Evolutionary conservation across 176 grass and related monocot species (phyloP).

Genomic region (Carex littledalei): DNA sequence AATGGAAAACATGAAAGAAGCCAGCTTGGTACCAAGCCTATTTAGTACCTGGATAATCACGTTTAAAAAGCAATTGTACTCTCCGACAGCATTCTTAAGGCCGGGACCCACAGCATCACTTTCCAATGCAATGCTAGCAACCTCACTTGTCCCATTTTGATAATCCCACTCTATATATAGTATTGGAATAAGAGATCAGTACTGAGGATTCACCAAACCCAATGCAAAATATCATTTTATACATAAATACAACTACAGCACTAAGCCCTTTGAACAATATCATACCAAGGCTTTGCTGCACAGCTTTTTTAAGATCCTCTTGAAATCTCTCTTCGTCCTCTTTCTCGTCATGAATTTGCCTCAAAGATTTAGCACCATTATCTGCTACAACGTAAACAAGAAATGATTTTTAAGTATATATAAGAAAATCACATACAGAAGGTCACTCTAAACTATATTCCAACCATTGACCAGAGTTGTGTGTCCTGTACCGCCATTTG

Average conservation of each 20-base stretch:
- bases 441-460: background rate
- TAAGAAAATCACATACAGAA: background rate
- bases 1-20: background rate
- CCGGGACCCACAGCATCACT: conserved; percentile 61
- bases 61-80: conserved; percentile 99
- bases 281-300: conserved; percentile 92
- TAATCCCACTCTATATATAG: conserved; percentile 6
- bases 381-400: conserved; percentile 59
- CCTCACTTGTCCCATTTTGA: conserved; percentile 22
- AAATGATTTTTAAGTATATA: no score
- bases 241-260: background rate
- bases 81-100: conserved; percentile 92
- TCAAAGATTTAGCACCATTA: conserved; percentile 28
- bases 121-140: conserved; percentile 34
- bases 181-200: background rate
- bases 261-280: background rate
- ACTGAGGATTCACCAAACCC: background rate
- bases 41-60: conserved; percentile 91
- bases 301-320: conserved; percentile 74
- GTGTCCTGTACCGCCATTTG: conserved; percentile 9
- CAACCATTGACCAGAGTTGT: background rate
- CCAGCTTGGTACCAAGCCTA: background rate
- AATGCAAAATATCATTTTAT: conserved; percentile 4
- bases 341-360: conserved; percentile 34
- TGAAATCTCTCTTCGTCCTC: conserved; percentile 74